phyloP scores from a whole-genome alignment of 345 rosid species.

The Melaleuca quinquenervia region DNA sequence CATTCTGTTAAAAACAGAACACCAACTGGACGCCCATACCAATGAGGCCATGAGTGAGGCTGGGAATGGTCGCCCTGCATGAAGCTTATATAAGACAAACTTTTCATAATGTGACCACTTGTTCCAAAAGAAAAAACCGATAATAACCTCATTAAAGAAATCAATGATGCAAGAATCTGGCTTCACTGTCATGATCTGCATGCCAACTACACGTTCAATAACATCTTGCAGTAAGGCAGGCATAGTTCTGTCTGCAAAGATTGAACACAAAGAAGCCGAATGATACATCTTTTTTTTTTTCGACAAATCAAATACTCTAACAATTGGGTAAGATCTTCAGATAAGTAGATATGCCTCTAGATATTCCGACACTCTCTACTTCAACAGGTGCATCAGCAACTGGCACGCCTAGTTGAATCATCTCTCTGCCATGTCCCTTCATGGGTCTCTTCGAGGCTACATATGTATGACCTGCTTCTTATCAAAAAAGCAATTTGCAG shows the following conservation, averaged over 20 bases:
- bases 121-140: neutral
- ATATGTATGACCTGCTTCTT: slow-evolving; percentile 66
- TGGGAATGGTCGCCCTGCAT: slow-evolving; percentile 84
- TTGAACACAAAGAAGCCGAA: neutral
- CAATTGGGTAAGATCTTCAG: neutral
- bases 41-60: slow-evolving; percentile 62
- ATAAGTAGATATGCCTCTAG: slow-evolving; percentile 43
- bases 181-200: slow-evolving; percentile 48
- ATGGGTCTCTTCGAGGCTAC: slow-evolving; percentile 58
- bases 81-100: neutral
- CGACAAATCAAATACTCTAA: neutral
- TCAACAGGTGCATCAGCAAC: slow-evolving; percentile 66
- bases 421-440: slow-evolving; percentile 93
- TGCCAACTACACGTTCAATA: slow-evolving; percentile 47
- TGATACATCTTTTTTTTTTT: neutral
- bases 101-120: neutral
- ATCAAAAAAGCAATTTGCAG: neutral
- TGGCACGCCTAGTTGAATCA: slow-evolving; percentile 82
- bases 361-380: slow-evolving; percentile 40
- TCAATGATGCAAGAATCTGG: slow-evolving; percentile 88
- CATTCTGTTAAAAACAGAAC: slow-evolving; percentile 72
- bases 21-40: slow-evolving; percentile 75
- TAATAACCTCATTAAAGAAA: slow-evolving; percentile 64
- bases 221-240: slow-evolving; percentile 71
- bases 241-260: slow-evolving; percentile 51